phyloP scores from a whole-genome alignment of 352 stramenopile genomes.

The Pythium dissotocum region DNA sequence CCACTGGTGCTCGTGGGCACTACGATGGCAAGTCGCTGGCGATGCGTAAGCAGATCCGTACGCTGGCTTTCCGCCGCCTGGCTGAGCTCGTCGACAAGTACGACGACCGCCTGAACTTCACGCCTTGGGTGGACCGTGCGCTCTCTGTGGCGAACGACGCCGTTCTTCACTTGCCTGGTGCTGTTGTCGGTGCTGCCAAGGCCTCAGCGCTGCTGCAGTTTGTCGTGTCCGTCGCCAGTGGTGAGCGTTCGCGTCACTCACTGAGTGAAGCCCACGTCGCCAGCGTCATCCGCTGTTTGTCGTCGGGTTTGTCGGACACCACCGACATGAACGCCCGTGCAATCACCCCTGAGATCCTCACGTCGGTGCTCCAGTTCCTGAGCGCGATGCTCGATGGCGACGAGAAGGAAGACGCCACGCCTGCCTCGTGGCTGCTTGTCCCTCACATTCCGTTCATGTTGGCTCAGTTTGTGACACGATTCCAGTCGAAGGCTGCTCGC shows the following conservation, averaged over 20 bases:
- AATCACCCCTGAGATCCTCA: slow-evolving; percentile 68
- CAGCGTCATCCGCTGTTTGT: slow-evolving; percentile 69
- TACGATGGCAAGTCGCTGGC: slow-evolving; percentile 20
- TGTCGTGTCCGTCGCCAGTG: slow-evolving; percentile 60
- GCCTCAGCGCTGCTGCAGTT: slow-evolving; percentile 77
- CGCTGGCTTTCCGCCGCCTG: slow-evolving; percentile 72
- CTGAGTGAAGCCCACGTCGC: slow-evolving; percentile 41
- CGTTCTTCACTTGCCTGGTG: slow-evolving; percentile 67
- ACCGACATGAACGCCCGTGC: slow-evolving; percentile 37
- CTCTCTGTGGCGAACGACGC: slow-evolving; percentile 52
- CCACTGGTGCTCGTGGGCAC: background rate
- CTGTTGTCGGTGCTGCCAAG: slow-evolving; percentile 75
- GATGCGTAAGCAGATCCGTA: slow-evolving; percentile 84
- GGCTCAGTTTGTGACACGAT: slow-evolving; percentile 77
- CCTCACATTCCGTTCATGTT: slow-evolving; percentile 80
- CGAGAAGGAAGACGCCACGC: slow-evolving; percentile 32
- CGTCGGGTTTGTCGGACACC: slow-evolving; percentile 44
- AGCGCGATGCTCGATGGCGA: slow-evolving; percentile 78
- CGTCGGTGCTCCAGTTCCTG: slow-evolving; percentile 75
- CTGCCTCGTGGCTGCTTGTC: slow-evolving; percentile 38
- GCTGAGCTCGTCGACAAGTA: slow-evolving; percentile 81
- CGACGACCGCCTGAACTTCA: slow-evolving; percentile 62
- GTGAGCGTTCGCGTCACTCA: slow-evolving; percentile 38
- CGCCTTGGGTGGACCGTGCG: slow-evolving; percentile 58
- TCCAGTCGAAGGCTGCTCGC: slow-evolving; percentile 77